phyloP scores from a whole-genome alignment of 768 basidiomycete species.

The Suillus fuscotomentosus region DNA sequence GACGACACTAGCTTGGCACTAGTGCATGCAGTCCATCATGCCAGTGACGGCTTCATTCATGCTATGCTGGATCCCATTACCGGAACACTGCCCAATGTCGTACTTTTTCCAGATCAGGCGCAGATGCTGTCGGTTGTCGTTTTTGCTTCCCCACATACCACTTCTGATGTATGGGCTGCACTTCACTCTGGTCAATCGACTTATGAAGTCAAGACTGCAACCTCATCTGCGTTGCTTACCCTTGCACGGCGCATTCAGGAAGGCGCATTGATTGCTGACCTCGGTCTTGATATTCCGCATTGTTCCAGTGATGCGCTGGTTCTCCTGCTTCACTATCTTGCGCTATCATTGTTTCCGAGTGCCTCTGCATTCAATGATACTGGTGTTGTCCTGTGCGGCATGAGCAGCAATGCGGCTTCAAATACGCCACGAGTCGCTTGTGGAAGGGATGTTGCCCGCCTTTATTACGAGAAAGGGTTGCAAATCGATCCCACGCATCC shows the following conservation, averaged over 20 bases:
- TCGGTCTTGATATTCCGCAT: slow-evolving; percentile 27
- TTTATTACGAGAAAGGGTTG: slow-evolving; percentile 46
- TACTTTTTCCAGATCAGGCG: slow-evolving; percentile 42
- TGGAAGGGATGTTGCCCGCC: slow-evolving; percentile 37
- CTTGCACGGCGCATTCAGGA: slow-evolving; percentile 45
- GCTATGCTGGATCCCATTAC: slow-evolving; percentile 34
- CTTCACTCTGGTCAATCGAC: slow-evolving; percentile 25
- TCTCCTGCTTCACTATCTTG: slow-evolving; percentile 47
- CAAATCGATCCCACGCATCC: slow-evolving; percentile 45
- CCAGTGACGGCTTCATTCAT: slow-evolving; percentile 32
- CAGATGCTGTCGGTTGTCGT: slow-evolving; percentile 33
- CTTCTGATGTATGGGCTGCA: slow-evolving; percentile 11
- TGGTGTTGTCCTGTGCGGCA: slow-evolving; percentile 44
- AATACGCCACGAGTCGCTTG: slow-evolving; percentile 19
- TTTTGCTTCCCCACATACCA: slow-evolving; percentile 34
- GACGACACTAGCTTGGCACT: slow-evolving; percentile 35
- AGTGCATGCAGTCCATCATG: slow-evolving; percentile 32
- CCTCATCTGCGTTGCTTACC: slow-evolving; percentile 41
- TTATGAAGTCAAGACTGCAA: slow-evolving; percentile 29
- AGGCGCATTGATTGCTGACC: slow-evolving; percentile 20
- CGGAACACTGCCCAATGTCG: slow-evolving; percentile 39
- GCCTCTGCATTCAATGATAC: slow-evolving; percentile 50
- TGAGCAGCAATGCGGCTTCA: slow-evolving; percentile 24
- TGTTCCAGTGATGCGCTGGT: slow-evolving; percentile 36
- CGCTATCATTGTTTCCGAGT: slow-evolving; percentile 42